phyloP scores from a whole-genome alignment of 2,329 filamentous ascomycete species.

The Thielaviopsis musarum region DNA sequence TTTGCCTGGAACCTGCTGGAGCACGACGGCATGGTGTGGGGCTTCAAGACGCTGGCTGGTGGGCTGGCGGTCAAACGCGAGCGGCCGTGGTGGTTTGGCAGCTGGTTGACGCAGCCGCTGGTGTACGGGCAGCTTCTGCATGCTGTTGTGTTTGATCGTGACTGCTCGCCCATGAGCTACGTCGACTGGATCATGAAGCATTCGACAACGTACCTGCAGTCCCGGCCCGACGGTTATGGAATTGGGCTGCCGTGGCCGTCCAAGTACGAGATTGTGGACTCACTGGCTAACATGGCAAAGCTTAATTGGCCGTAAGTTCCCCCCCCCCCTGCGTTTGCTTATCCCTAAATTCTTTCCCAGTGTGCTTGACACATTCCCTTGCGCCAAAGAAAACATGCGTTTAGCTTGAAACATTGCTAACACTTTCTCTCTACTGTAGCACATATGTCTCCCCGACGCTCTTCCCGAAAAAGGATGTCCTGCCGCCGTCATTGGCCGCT shows the following conservation, averaged over 20 bases:
- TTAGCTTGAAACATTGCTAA: conserved; percentile 10
- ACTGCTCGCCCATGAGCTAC: conserved; percentile 44
- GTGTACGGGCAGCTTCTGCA: conserved; percentile 62
- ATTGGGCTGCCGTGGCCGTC: conserved; percentile 54
- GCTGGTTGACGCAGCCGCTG: conserved; percentile 65
- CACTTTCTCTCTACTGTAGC: conserved; percentile 23
- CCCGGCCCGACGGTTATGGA: conserved; percentile 52
- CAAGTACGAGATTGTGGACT: conserved; percentile 61
- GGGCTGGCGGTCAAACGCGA: conserved; percentile 37
- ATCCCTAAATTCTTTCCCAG: background rate
- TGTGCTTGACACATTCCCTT: background rate
- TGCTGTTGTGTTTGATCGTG: conserved; percentile 59
- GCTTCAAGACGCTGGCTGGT: conserved; percentile 22
- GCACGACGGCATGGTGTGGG: conserved; percentile 52
- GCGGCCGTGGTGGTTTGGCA: conserved; percentile 68
- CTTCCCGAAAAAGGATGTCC: conserved; percentile 54
- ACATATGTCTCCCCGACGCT: conserved; percentile 72
- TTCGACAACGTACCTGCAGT: conserved; percentile 65
- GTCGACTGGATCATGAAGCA: conserved; percentile 46
- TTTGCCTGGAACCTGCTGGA: conserved; percentile 75
- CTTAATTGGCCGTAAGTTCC: conserved; percentile 66
- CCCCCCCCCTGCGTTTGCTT: background rate
- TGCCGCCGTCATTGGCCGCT: conserved; percentile 46
- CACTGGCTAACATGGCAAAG: conserved; percentile 62
- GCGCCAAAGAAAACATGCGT: background rate